Base-by-base conservation (phyloP, 208 protist genomes). In the Trypanosomatidae sp. region DNA sequence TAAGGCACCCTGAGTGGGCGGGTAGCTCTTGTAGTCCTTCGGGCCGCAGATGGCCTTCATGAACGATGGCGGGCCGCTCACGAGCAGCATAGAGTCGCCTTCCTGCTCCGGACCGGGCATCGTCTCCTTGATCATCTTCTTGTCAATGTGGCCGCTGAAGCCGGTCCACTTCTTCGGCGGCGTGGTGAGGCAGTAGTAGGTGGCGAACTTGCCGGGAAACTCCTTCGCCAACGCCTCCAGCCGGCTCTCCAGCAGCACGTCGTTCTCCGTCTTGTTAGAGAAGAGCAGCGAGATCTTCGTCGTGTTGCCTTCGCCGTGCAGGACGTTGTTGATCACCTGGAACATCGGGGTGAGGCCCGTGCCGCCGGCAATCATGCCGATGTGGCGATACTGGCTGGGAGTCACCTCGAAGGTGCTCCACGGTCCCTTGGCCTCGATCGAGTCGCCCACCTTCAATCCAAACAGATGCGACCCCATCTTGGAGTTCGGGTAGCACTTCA, bases 311-410 rank as follows among this genome's bases (percentile, higher is more conserved):
- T 28, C 76, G 47, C 71, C 81, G 44, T 85, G 30, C 39, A 89
- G 84, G n/a, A 95, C 69, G 71, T 91, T 91, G 50, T 74, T 68
- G 50, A 73, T 68, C 64, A 90, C 58, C 87, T 98, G 94, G 77
- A 84, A 88, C 84, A 95, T 93, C n/a, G 95, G 93, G 28, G 94
- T 95, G 85, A 98, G 90, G 62, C 93, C 95, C 10, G 93, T 97
- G 71, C 95, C 95, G 12, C 85, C 85, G 28, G 90, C 89, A 59
- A 97, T 82, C 91, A 97, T 95, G 43, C 89, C 92, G 39, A 97
- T 83, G 56, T 84, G 70, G 30, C 80, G 79, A 69, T 90, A 96
- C 82, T 93, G 81, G 55, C 72, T 85, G 30, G 81, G 77, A 44
- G 71, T 73, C 67, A 97, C 88, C 4, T 87, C 77, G 69, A 97